Evolutionary conservation across 805 yeast species (phyloP).

Genomic region (Blastobotrys muscicola): DNA sequence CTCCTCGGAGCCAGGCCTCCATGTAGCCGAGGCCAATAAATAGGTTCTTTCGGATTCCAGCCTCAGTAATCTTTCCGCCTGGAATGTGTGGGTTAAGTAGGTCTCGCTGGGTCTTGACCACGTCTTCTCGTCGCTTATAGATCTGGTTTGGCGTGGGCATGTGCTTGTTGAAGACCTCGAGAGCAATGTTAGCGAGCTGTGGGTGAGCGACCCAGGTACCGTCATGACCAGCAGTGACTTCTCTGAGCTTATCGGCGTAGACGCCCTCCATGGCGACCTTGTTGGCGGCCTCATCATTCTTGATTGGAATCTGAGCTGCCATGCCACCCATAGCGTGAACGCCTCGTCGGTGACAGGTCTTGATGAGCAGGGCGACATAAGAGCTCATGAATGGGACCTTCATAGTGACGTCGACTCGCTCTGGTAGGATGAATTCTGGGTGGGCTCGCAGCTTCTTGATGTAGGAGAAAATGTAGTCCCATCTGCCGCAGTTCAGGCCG

Average conservation of each 20-base stretch:
- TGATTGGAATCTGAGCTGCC: constrained; percentile 73
- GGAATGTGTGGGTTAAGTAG: constrained; percentile 52
- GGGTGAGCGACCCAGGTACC: constrained; percentile 78
- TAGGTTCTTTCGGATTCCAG: constrained; percentile 54
- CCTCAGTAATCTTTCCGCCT: constrained; percentile 51
- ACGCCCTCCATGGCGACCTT: constrained; percentile 58
- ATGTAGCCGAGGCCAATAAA: constrained; percentile 58
- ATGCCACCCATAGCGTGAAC: constrained; percentile 74
- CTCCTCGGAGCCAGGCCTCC: constrained; percentile 66
- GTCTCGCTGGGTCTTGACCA: constrained; percentile 46
- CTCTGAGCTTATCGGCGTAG: constrained; percentile 57
- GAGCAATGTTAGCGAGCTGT: constrained; percentile 54
- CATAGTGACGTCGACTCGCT: constrained; percentile 63
- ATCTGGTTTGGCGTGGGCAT: constrained; percentile 72
- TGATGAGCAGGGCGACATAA: constrained; percentile 53
- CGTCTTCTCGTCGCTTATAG: constrained; percentile 41
- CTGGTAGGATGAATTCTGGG: constrained; percentile 55
- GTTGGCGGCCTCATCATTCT: constrained; percentile 52
- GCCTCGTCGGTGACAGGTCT: constrained; percentile 62
- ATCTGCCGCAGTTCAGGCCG: constrained; percentile 68
- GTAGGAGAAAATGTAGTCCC: constrained; percentile 68
- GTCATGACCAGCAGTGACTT: constrained; percentile 60
- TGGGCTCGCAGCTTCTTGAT: constrained; percentile 57
- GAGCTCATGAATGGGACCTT: constrained; percentile 59
- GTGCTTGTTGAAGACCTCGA: constrained; percentile 60